These are phyloP conservation scores for Talaromyces nanjingensis DNA, from an alignment of 495 filamentous ascomycete genomes.

Conservation along the genomic window DNA sequence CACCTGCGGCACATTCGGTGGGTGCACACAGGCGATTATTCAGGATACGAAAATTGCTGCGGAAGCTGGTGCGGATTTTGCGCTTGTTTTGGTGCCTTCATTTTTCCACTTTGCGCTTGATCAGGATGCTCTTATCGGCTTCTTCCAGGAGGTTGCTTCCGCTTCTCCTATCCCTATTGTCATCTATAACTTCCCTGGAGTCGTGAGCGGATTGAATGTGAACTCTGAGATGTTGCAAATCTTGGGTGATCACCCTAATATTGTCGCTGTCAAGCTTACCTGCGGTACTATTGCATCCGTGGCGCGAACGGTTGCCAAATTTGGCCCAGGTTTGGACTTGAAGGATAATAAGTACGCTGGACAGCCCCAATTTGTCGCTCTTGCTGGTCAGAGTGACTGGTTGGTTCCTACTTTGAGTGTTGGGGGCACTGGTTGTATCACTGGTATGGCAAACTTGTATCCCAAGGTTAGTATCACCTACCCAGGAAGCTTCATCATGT, in stretches of 20 bases:
- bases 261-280: constrained; percentile 71
- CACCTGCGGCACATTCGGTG: constrained; percentile 52
- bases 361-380: constrained; percentile 45
- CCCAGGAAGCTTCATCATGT: background rate
- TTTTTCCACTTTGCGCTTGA: too few relatives aligned
- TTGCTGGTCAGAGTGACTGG: constrained; percentile 71
- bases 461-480: constrained; percentile 36
- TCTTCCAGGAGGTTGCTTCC: too few relatives aligned
- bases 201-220: constrained; percentile 66
- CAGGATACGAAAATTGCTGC: too few relatives aligned
- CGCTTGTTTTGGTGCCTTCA: too few relatives aligned
- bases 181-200: constrained; percentile 81
- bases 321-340: constrained; percentile 20
- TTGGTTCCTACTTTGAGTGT: constrained; percentile 61
- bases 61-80: too few relatives aligned
- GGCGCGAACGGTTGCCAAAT: constrained; percentile 53
- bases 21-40: constrained; percentile 36
- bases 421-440: constrained; percentile 67
- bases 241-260: constrained; percentile 64
- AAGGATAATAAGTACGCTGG: background rate
- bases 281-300: constrained; percentile 79
- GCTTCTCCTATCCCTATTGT: constrained; percentile 31
- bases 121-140: too few relatives aligned
- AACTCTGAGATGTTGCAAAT: constrained; percentile 60
- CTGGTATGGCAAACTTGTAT: constrained; percentile 65